phyloP scores from a whole-genome alignment of 176 grass and related monocot species.

The Eragrostis curvula region DNA sequence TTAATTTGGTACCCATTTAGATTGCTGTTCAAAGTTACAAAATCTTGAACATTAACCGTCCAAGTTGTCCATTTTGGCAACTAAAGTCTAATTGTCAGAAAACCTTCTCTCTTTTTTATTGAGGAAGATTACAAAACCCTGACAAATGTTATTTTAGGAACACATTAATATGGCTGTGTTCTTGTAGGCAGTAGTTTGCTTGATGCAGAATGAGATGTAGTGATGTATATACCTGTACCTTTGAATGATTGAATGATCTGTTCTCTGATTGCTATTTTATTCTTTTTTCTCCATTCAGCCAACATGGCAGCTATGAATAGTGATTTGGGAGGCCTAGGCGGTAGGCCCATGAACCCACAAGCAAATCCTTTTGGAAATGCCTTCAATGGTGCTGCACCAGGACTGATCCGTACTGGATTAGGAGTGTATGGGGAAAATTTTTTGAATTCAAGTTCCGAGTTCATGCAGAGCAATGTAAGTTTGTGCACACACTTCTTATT shows the following conservation, averaged over 20 bases:
- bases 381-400: conserved; percentile 79
- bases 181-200: conserved; percentile 1
- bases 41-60: background rate
- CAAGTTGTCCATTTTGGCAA: background rate
- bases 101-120: background rate
- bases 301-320: conserved; percentile 47
- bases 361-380: conserved; percentile 71
- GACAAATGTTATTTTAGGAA: conserved; percentile 8
- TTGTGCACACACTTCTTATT: background rate
- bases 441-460: conserved; percentile 79
- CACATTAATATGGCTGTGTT: background rate
- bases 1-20: conserved; percentile 7
- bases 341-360: conserved; percentile 38
- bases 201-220: background rate
- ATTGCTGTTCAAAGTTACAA: background rate
- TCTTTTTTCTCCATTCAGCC: background rate
- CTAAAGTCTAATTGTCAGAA: background rate
- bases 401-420: conserved; percentile 68
- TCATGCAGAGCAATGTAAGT: conserved; percentile 88
- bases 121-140: background rate
- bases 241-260: background rate
- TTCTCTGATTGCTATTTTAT: conserved; percentile 35
- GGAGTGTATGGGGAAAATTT: conserved; percentile 71
- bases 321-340: conserved; percentile 38
- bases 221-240: background rate